Conservation (phyloP, 2,329 filamentous ascomycete species). For the Ceratocystis cubensis region DNA sequence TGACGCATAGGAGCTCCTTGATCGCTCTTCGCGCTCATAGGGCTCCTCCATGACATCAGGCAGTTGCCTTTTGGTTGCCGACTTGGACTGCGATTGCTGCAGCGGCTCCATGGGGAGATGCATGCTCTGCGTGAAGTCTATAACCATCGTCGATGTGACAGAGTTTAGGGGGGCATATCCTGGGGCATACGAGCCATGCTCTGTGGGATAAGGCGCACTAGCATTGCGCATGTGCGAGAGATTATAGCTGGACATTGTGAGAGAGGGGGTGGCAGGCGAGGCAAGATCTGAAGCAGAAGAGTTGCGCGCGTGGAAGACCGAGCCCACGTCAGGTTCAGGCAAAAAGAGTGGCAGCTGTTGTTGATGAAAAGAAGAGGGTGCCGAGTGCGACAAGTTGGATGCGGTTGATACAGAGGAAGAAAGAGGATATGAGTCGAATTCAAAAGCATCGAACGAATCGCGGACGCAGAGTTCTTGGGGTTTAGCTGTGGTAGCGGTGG, state of each 20-base stretch:
- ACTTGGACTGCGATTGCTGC: slow-evolving; percentile 31
- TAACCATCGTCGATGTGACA: slow-evolving; percentile 1
- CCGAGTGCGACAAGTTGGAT: slow-evolving; percentile 14
- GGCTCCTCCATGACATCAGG: slow-evolving; percentile 80
- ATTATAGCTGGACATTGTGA: background rate
- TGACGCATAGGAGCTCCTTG: slow-evolving; percentile 31
- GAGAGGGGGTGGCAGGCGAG: slow-evolving; percentile 56
- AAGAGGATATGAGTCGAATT: slow-evolving; percentile 20
- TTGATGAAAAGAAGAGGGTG: slow-evolving; percentile 14
- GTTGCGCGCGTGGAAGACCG: slow-evolving; percentile 37
- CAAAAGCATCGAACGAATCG: slow-evolving; percentile 18
- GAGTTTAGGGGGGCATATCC: slow-evolving; percentile 34
- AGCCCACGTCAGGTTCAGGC: slow-evolving; percentile 29
- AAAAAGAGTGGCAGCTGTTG: slow-evolving; percentile 16
- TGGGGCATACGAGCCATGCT: slow-evolving; percentile 32
- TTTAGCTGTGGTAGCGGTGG: slow-evolving; percentile 2
- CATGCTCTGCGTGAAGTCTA: slow-evolving; percentile 24
- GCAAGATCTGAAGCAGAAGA: slow-evolving; percentile 54
- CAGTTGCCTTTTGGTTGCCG: slow-evolving; percentile 46
- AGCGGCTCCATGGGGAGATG: slow-evolving; percentile 4
- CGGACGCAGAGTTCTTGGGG: slow-evolving; percentile 20
- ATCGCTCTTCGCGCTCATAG: slow-evolving; percentile 52
- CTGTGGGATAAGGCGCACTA: slow-evolving; percentile 69
- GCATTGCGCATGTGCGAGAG: slow-evolving; percentile 43
- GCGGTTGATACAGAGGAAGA: background rate